Evolutionary conservation across 129 eudicot genomes (phyloP), one percentile per base, ranked within the genome.

Genomic region (Centrapalus pauciflorus): DNA sequence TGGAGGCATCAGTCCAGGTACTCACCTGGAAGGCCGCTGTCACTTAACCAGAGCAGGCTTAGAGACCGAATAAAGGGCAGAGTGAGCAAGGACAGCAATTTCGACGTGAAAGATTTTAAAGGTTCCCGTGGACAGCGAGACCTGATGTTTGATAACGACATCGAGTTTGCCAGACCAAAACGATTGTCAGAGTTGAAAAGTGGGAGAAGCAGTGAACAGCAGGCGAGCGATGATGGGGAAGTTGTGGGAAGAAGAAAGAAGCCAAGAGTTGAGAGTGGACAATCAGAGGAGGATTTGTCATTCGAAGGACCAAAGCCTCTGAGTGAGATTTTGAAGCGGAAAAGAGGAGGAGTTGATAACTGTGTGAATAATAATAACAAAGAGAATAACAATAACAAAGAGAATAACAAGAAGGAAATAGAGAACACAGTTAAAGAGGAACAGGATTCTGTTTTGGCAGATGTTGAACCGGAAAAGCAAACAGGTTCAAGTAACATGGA

Each of bases 301-400:
- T 88, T 92, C 54, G 95, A 92, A 77, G 96, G 96, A 11, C 98
- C 98, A 20, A 92, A 83, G 75, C 91, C 98, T 17, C 82, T 92
- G n/a, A 72, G 95, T 50, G 98, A 92, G 79, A 92, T 92, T 70
- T 65, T 92, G 49, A 92, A 92, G 85, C 79, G 91, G 11, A 92
- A 92, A 78, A 77, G 85, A 76, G 82, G 83, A 40, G 21, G 64
- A 4, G 79, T 33, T 3, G 67, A 49, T 28, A 35, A 11, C 33
- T 29, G 27, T 34, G 12, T 24, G 24, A 26, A 60, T 41, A 72
- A 13, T 21, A 64, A 21, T 32, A 50, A 8, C 59, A 35, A 11
- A 64, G n/a, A 38, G 26, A 55, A 19, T 45, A 51, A 45, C 24
- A 63, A 43, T 58, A n/a, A 32, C 1, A 20, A 72, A 72, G 75